Base-by-base conservation (phyloP, 805 yeast genomes). In the Citeromyces nyonsensis region DNA sequence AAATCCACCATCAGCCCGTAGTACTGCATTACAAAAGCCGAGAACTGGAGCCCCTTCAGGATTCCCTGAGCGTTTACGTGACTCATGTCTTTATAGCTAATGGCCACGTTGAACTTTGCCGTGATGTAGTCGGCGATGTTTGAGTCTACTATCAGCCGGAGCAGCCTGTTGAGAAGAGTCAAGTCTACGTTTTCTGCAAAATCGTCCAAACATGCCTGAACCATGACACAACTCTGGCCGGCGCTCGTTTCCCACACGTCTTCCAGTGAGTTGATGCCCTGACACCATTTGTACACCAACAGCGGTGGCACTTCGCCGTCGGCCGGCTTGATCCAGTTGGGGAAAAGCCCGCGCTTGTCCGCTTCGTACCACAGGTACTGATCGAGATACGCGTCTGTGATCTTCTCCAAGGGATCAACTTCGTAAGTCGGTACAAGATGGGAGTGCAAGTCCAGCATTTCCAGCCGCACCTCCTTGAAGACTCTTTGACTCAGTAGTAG, bases 281-380 rank as follows among this genome's bases (percentile, higher is more conserved):
- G 93, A 44, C 84, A 74, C 94, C 95, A 91, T 48, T 86, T 88
- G 55, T 88, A 85, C 1, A 81, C 94, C 38, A 88, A 59, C 24
- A 86, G 52, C 0, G 95, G 98, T 1, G 97, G 94, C 14, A 91
- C 78, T 52, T 91, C 98, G 20, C 81, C 68, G 44, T 91, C 98
- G 42, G 81, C 73, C 6, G 99, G 98, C 48, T 91, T 91, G 26
- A 91, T 66, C 98, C 98, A 91, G 48, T 76, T 78, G 4, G 99
- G 99, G 54, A 91, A 91, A 18, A 91, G 54, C 6, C 75, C 71
- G 37, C 95, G 57, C 48, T 80, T 75, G 34, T 83, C 95, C 7
- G 91, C 88, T 48, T 91, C 97, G 52, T 80, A 88, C 95, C 97
- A 91, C 29, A 91, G 57, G 44, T 88, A 91, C 46, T 91, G 98